Conservation (phyloP, 257 asterid genomes). For the Nicotiana noctiflora region DNA sequence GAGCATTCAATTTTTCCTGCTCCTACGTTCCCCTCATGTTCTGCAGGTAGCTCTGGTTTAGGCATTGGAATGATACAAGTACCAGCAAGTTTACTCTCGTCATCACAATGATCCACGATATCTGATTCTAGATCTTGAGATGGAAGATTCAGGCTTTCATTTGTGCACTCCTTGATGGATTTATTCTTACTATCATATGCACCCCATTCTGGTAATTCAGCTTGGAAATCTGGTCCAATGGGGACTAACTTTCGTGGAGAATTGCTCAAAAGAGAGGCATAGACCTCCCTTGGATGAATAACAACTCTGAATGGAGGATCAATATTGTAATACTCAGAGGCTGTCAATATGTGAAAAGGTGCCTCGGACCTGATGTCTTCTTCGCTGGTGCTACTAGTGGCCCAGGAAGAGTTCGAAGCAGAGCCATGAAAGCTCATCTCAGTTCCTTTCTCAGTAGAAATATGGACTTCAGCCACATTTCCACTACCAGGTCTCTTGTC, state of each 20-base stretch:
- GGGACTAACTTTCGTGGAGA: slow-evolving; percentile 35
- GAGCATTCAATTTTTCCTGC: slow-evolving; percentile 25
- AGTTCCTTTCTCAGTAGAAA: slow-evolving; percentile 15
- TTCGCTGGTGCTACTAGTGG: slow-evolving; percentile 25
- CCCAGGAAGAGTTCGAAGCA: slow-evolving; percentile 26
- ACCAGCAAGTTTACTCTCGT: slow-evolving; percentile 19
- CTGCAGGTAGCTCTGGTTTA: slow-evolving; percentile 5
- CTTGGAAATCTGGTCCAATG: slow-evolving; percentile 32
- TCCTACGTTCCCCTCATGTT: slow-evolving; percentile 13
- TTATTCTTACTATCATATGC: not conserved
- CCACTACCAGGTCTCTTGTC: slow-evolving; percentile 18
- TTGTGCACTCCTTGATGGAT: not conserved
- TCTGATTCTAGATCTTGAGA: slow-evolving; percentile 12
- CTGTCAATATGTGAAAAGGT: slow-evolving; percentile 19
- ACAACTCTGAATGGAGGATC: slow-evolving; percentile 18
- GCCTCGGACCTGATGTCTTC: slow-evolving; percentile 24
- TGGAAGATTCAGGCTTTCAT: not conserved
- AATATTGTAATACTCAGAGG: slow-evolving; percentile 19
- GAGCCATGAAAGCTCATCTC: slow-evolving; percentile 16
- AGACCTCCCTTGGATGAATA: slow-evolving; percentile 18
- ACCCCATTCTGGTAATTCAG: slow-evolving; percentile 32
- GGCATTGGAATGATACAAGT: slow-evolving; percentile 29
- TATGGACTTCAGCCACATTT: slow-evolving; percentile 14
- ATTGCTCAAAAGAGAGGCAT: slow-evolving; percentile 25
- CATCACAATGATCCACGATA: not conserved